A percentile compares a stretch with the other conserved stretches of the same genome.
phyloP scores from a whole-genome alignment of 2,329 filamentous ascomycete genomes.

The Xylaria sp. region DNA sequence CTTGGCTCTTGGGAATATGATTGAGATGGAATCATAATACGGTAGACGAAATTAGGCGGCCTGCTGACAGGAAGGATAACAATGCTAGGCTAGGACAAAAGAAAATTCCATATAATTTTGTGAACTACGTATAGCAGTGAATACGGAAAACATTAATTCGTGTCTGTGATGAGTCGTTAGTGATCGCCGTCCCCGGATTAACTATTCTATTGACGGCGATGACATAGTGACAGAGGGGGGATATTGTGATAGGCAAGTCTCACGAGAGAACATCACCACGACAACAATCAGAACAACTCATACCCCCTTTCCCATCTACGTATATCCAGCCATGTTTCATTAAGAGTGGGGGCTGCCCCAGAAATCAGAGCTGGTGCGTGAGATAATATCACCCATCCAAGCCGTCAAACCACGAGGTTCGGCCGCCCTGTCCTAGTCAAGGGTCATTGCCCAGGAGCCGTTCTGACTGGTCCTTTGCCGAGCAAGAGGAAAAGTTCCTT shows the following conservation, averaged over 20 bases:
- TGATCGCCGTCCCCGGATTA: background rate
- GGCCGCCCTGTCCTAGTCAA: slow-evolving; percentile 8
- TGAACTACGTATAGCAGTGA: background rate
- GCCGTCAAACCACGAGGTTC: slow-evolving; percentile 28
- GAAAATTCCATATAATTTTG: background rate
- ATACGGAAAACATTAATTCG: background rate
- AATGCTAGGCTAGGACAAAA: slow-evolving; percentile 2
- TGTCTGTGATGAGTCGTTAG: background rate
- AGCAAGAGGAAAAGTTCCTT: slow-evolving; percentile 16
- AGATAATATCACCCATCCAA: slow-evolving; percentile 34
- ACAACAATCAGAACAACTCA: slow-evolving; percentile 10
- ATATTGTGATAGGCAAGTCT: slow-evolving; percentile 24
- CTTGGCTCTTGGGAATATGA: background rate
- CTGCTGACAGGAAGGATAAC: slow-evolving; percentile 2
- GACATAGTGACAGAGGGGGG: background rate
- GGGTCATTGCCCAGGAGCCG: slow-evolving; percentile 2
- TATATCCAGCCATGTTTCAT: slow-evolving; percentile 3
- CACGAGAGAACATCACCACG: slow-evolving; percentile 19
- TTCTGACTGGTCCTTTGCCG: slow-evolving; percentile 36
- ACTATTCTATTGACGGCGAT: background rate
- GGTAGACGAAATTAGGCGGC: slow-evolving; percentile 16
- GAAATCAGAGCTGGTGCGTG: slow-evolving; percentile 26
- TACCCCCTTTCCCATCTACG: background rate
- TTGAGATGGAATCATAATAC: slow-evolving; percentile 7
- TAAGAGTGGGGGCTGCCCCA: slow-evolving; percentile 23